Conservation (phyloP, 2,329 filamentous ascomycete species). For the Fusarium sororula region DNA sequence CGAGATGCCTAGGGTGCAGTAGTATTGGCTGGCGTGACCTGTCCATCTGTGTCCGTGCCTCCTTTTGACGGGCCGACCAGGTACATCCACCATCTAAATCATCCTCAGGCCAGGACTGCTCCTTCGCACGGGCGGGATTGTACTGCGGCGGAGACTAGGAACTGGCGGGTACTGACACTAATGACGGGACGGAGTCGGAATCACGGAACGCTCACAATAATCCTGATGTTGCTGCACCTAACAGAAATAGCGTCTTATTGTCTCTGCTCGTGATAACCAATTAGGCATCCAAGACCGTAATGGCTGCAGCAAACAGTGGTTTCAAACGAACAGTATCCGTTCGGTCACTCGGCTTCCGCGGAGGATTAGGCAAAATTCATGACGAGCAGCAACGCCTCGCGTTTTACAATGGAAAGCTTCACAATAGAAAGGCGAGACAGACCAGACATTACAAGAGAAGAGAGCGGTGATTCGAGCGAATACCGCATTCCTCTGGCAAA, state of each 20-base stretch:
- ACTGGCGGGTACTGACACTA: slow-evolving; percentile 24
- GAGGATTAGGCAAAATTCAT: neutral
- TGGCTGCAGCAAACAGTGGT: slow-evolving; percentile 8
- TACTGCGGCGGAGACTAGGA: slow-evolving; percentile 27
- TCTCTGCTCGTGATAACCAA: neutral
- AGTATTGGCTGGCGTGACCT: slow-evolving; percentile 19
- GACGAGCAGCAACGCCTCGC: neutral
- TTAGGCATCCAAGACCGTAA: neutral
- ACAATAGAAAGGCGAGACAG: neutral
- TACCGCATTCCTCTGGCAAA: slow-evolving; percentile 23
- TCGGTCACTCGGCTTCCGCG: slow-evolving; percentile 5
- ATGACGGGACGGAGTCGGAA: slow-evolving; percentile 29
- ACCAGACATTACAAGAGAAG: neutral
- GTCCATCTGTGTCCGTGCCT: slow-evolving; percentile 16
- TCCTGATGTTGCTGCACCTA: neutral
- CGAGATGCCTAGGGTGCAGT: slow-evolving; percentile 17
- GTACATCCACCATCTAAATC: neutral
- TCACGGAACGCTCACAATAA: slow-evolving; percentile 23
- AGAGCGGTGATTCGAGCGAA: neutral
- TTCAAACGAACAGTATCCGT: neutral
- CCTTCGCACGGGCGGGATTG: slow-evolving; percentile 34
- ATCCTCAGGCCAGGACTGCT: neutral
- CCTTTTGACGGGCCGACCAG: slow-evolving; percentile 11
- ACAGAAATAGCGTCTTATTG: neutral
- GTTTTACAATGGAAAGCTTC: slow-evolving; percentile 7